Evolutionary conservation across 306 rosid species (phyloP), one percentile per base, ranked within the genome.

Genomic region (Purshia tridentata): DNA sequence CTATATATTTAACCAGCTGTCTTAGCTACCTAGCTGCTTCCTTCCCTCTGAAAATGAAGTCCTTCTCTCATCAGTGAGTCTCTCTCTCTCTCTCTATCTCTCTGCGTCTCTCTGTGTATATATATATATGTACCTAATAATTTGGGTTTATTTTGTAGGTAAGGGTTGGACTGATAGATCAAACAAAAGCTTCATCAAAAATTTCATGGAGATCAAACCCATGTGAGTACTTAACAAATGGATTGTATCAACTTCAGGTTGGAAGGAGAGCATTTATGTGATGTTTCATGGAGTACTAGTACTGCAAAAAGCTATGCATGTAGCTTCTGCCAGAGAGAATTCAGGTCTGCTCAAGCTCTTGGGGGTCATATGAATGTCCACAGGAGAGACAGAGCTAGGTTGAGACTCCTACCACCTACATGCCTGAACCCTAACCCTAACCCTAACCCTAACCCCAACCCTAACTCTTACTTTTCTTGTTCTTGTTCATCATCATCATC

Each of bases 331-430:
- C 84, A 77, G 66, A 92, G 95, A 82, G 90, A 85, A 74, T 92
- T 92, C 81, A 87, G 82, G 59, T 92, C 96, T 22, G 96, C 98
- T 72, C 96, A 90, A 81, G 97, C 93, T 45, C 82, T 91, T 67
- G 97, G 97, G 41, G 97, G 97, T 41, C 97, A 89, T 47, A 92
- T 92, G 98, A 92, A 92, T 83, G 92, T 92, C 70, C 98, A 92
- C 53, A 86, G 96, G 67, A 87, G 91, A 81, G 98, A 92, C 77
- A 88, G 95, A 77, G 96, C 95, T 50, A 88, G 89, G 75, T 68
- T 90, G 73, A 84, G 88, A 70, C 85, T 85, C 39, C 67, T 84
- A 42, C 79, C 88, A 0, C 60, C 76, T 51, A 74, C 82, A 8
- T 76, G 80, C 83, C 59, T 72, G 66, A 41, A 53, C 40, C 60